These are phyloP conservation scores for Claviceps paspali DNA, from an alignment of 2,329 filamentous ascomycete genomes.

Conservation along the genomic window DNA sequence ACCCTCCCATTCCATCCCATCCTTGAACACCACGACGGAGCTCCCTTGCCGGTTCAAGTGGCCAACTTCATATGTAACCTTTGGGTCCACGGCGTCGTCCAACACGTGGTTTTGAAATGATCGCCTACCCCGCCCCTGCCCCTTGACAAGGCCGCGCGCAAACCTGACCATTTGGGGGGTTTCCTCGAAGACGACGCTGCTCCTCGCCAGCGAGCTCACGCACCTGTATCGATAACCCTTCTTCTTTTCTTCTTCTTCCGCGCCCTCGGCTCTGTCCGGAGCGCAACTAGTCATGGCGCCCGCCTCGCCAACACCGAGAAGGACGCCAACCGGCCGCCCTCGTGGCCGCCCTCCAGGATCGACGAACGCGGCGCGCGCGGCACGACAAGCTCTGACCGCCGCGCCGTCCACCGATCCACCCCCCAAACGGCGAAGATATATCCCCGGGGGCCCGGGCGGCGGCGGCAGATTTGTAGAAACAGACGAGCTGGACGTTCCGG, in stretches of 20 bases:
- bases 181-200: background rate
- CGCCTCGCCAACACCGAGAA: conserved; percentile 23
- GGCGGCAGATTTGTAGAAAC: conserved; percentile 72
- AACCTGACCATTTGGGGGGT: conserved; percentile 5
- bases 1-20: conserved; percentile 11
- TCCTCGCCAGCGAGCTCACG: background rate
- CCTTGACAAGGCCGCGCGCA: conserved; percentile 18
- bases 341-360: conserved; percentile 31
- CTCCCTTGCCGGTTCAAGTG: conserved; percentile 8
- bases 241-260: background rate
- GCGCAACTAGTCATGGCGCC: conserved; percentile 15
- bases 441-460: conserved; percentile 74
- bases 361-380: conserved; percentile 25
- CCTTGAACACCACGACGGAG: conserved; percentile 12
- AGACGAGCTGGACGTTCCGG: conserved; percentile 45
- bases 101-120: conserved; percentile 11
- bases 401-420: conserved; percentile 40
- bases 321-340: conserved; percentile 27
- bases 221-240: background rate
- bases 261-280: background rate
- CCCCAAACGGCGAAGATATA: conserved; percentile 58
- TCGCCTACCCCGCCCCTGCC: conserved; percentile 12
- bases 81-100: conserved; percentile 6
- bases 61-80: conserved; percentile 10
- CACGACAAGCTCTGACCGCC: conserved; percentile 20